These are phyloP conservation scores for Trifolium dubium DNA, from an alignment of 306 rosid species.

Conservation along the genomic window DNA sequence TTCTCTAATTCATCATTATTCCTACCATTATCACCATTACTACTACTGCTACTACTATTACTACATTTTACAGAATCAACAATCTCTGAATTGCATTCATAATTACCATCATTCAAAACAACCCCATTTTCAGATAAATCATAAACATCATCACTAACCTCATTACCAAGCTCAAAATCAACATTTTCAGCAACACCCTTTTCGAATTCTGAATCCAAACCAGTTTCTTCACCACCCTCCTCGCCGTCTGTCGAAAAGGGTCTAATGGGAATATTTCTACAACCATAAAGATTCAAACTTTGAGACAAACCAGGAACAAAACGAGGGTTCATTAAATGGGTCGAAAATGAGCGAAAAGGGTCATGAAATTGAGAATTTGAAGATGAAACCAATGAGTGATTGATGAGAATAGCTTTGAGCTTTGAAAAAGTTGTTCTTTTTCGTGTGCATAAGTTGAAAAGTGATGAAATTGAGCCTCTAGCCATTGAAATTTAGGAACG, in stretches of 20 bases:
- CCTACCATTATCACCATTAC: background rate
- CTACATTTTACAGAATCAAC: slow-evolving; percentile 42
- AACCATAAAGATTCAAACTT: slow-evolving; percentile 40
- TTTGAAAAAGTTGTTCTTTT: slow-evolving; percentile 54
- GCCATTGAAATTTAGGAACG: slow-evolving; percentile 55
- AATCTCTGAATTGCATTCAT: slow-evolving; percentile 34
- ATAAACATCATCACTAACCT: slow-evolving; percentile 31
- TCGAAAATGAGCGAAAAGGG: slow-evolving; percentile 45
- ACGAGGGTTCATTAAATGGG: slow-evolving; percentile 36
- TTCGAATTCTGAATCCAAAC: slow-evolving; percentile 45
- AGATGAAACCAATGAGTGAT: slow-evolving; percentile 5
- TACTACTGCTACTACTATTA: background rate
- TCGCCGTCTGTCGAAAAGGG: slow-evolving; percentile 49
- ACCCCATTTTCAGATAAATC: slow-evolving; percentile 38
- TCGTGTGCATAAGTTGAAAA: slow-evolving; percentile 51
- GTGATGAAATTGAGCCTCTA: slow-evolving; percentile 56
- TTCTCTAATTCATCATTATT: slow-evolving; percentile 31
- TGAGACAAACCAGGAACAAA: slow-evolving; percentile 10
- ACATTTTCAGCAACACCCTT: slow-evolving; percentile 54
- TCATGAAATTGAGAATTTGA: slow-evolving; percentile 36
- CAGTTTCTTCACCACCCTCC: slow-evolving; percentile 2
- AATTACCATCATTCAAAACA: slow-evolving; percentile 37
- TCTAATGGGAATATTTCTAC: slow-evolving; percentile 32
- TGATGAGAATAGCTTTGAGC: slow-evolving; percentile 44
- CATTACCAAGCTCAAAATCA: slow-evolving; percentile 44